A percentile compares a stretch with the other conserved stretches of the same genome.
Conservation (phyloP, 2,329 filamentous ascomycete species). For the Pseudopithomyces maydicus region DNA sequence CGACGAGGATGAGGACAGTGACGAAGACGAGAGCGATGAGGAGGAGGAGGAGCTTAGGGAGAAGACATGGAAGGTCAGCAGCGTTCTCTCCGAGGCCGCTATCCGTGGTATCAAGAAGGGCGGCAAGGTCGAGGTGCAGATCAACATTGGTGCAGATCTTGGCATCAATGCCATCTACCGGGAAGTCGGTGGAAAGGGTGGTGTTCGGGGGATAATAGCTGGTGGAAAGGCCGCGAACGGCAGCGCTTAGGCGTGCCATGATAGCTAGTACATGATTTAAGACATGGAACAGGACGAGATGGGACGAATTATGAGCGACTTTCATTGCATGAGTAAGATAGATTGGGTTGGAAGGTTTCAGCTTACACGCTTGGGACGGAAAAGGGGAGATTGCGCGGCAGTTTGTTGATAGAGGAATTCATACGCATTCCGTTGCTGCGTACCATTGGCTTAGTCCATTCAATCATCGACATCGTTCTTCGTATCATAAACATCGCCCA, state of each 20-base stretch:
- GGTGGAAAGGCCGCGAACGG: slow-evolving; percentile 34
- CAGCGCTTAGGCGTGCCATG: slow-evolving; percentile 23
- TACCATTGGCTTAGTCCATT: neutral
- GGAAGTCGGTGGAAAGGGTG: slow-evolving; percentile 86
- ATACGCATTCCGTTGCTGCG: neutral
- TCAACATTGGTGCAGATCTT: slow-evolving; percentile 84
- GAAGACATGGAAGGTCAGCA: slow-evolving; percentile 89
- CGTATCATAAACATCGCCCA: no score
- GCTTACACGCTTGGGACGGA: neutral
- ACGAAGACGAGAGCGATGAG: slow-evolving; percentile 66
- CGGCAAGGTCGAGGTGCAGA: slow-evolving; percentile 89
- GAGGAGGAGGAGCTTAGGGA: slow-evolving; percentile 85
- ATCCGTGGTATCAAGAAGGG: slow-evolving; percentile 85
- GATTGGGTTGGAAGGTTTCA: neutral
- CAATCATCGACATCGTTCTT: no score
- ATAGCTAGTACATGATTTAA: neutral
- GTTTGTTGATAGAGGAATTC: neutral
- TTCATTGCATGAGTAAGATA: neutral
- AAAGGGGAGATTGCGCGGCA: neutral
- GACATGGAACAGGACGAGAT: neutral
- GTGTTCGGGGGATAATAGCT: slow-evolving; percentile 48
- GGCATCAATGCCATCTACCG: slow-evolving; percentile 79
- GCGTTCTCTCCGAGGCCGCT: slow-evolving; percentile 81
- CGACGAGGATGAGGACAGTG: slow-evolving; percentile 64
- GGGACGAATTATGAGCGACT: neutral